These are phyloP conservation scores for Achlya hypogyna DNA, from an alignment of 352 stramenopile genomes.

Conservation along the genomic window DNA sequence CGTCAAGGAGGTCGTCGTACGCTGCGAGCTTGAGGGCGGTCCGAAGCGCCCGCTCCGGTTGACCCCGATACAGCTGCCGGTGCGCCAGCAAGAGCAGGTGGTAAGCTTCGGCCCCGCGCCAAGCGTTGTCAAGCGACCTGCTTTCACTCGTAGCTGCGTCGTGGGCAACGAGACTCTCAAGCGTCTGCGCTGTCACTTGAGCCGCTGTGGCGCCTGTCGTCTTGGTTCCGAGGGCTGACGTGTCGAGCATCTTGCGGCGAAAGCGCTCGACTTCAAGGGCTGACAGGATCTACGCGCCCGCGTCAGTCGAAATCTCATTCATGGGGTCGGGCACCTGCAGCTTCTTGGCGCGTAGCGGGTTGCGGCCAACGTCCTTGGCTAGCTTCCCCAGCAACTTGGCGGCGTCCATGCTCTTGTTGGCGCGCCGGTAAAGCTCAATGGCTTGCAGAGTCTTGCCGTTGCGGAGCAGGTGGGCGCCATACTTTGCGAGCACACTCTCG, in stretches of 20 bases:
- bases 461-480: conserved; percentile 75
- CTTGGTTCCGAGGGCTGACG: conserved; percentile 39
- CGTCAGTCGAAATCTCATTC: background rate
- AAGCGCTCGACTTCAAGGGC: conserved; percentile 90
- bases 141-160: conserved; percentile 72
- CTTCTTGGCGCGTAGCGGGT: conserved; percentile 89
- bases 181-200: conserved; percentile 81
- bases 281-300: conserved; percentile 46
- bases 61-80: conserved; percentile 82
- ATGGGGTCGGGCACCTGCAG: conserved; percentile 43
- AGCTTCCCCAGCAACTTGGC: conserved; percentile 85
- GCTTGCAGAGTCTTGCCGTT: conserved; percentile 81
- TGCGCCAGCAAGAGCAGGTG: conserved; percentile 91
- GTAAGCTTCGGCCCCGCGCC: conserved; percentile 86
- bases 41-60: conserved; percentile 71
- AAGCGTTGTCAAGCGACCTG: conserved; percentile 87
- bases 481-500: conserved; percentile 87
- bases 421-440: conserved; percentile 89
- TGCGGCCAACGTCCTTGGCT: conserved; percentile 65
- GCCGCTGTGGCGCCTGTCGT: conserved; percentile 43
- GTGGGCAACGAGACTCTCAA: conserved; percentile 88
- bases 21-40: conserved; percentile 79
- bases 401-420: conserved; percentile 88
- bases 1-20: conserved; percentile 89
- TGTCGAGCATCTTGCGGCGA: conserved; percentile 83